Evolutionary conservation across 805 yeast species (phyloP).

Genomic region (Nakazawaea ambrosiae): DNA sequence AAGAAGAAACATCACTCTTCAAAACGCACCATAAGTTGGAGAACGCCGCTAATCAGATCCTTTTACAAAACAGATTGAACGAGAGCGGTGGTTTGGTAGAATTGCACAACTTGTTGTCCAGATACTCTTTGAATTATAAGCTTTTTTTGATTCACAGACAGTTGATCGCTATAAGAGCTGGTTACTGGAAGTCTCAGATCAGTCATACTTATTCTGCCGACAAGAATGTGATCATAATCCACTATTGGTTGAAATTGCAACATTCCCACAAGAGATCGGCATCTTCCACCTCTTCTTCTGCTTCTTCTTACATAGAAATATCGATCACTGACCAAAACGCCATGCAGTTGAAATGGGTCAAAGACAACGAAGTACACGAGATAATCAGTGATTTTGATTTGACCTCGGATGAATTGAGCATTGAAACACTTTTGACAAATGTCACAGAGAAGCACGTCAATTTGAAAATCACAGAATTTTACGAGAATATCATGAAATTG

Average conservation of each 20-base stretch:
- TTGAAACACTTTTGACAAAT: constrained; percentile 29
- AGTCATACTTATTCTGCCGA: constrained; percentile 52
- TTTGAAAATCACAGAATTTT: constrained; percentile 25
- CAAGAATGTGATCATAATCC: constrained; percentile 44
- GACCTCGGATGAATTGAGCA: constrained; percentile 21
- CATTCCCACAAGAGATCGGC: constrained; percentile 25
- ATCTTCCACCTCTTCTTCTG: constrained; percentile 17
- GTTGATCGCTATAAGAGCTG: constrained; percentile 40
- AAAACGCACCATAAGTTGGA: constrained; percentile 40
- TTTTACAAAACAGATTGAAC: constrained; percentile 20
- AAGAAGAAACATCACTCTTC: constrained; percentile 22
- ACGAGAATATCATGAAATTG: constrained; percentile 21
- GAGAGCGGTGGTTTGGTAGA: constrained; percentile 38
- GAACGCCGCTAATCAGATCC: constrained; percentile 43
- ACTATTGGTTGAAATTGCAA: constrained; percentile 49
- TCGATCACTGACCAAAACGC: constrained; percentile 41
- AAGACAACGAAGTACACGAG: constrained; percentile 42
- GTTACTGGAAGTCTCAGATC: constrained; percentile 54
- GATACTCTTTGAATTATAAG: constrained; percentile 58
- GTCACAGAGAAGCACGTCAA: constrained; percentile 35
- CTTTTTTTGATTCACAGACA: constrained; percentile 54
- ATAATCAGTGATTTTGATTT: constrained; percentile 22
- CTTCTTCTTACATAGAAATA: constrained; percentile 51
- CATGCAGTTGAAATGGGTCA: constrained; percentile 55
- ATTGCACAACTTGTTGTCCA: constrained; percentile 48